These are phyloP conservation scores for Salicornia ramosissima DNA, from an alignment of 148 eudicot species.

Conservation along the genomic window DNA sequence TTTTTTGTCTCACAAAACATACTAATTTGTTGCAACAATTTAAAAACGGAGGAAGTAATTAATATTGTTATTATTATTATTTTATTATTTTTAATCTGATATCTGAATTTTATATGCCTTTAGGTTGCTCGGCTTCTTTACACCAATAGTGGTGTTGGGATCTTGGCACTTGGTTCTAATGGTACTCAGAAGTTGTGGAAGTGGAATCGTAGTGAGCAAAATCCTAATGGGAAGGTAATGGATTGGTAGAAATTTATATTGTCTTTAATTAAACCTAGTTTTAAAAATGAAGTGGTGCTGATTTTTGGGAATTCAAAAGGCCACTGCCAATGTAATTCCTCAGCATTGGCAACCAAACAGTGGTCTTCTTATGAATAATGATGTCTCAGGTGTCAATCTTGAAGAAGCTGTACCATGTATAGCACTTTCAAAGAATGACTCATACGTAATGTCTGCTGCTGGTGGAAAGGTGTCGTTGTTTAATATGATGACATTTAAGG, in stretches of 20 bases:
- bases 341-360: conserved; percentile 97
- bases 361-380: conserved; percentile 92
- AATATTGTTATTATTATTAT: neutral
- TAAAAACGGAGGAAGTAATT: too few relatives aligned
- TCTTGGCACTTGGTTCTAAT: conserved; percentile 72
- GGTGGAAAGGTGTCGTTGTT: conserved; percentile 94
- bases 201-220: conserved; percentile 79
- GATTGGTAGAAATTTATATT: neutral
- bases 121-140: conserved; percentile 84
- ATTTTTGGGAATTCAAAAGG: conserved; percentile 42
- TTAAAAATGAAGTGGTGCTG: conserved; percentile 22
- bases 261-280: neutral
- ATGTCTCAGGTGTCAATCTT: conserved; percentile 74
- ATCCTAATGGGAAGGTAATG: conserved; percentile 76
- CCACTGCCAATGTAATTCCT: conserved; percentile 84
- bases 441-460: conserved; percentile 92
- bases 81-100: neutral
- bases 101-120: conserved; percentile 6
- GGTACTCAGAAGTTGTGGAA: conserved; percentile 79
- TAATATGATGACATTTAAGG: conserved; percentile 99
- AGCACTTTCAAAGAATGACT: conserved; percentile 95
- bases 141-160: conserved; percentile 78
- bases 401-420: conserved; percentile 93
- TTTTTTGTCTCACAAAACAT: too few relatives aligned
- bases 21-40: too few relatives aligned